Conservation (phyloP, 441 rosid genomes). For the Populus trichocarpa region DNA sequence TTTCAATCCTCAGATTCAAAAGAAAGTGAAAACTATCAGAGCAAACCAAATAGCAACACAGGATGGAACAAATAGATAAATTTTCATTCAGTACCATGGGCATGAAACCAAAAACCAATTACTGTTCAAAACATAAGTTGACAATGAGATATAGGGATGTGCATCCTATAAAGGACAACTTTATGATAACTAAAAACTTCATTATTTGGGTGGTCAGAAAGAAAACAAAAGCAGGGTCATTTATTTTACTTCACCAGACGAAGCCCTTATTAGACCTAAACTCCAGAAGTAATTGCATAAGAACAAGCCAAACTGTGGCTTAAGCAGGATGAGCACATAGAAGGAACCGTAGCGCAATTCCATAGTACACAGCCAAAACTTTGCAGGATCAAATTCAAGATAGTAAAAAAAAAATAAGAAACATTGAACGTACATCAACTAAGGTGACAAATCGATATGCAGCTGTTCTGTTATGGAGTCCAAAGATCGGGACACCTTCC, state of each 20-base stretch:
- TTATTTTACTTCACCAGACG: not conserved
- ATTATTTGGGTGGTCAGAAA: not conserved
- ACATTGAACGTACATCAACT: conserved; percentile 63
- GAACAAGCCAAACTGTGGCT: conserved; percentile 4
- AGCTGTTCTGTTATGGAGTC: conserved; percentile 79
- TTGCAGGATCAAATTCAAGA: conserved; percentile 6
- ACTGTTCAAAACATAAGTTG: not conserved
- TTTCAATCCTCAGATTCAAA: not conserved
- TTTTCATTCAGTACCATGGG: not conserved
- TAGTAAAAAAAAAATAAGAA: conserved; percentile 9
- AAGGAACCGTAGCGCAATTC: not conserved
- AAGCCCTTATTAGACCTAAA: not conserved
- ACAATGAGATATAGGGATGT: not conserved
- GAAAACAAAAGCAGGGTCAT: not conserved
- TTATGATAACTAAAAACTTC: not conserved
- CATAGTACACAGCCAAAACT: conserved; percentile 1
- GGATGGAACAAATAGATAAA: not conserved
- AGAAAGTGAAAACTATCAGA: not conserved
- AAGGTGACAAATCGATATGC: conserved; percentile 94
- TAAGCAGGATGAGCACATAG: conserved; percentile 7
- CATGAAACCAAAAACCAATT: not conserved
- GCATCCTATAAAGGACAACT: not conserved
- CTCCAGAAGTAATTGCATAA: not conserved
- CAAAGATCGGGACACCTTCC: conserved; percentile 81
- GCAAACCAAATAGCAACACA: not conserved